phyloP scores from a whole-genome alignment of 371 early-diverging fungal genomes.

The Mycotypha africana region DNA sequence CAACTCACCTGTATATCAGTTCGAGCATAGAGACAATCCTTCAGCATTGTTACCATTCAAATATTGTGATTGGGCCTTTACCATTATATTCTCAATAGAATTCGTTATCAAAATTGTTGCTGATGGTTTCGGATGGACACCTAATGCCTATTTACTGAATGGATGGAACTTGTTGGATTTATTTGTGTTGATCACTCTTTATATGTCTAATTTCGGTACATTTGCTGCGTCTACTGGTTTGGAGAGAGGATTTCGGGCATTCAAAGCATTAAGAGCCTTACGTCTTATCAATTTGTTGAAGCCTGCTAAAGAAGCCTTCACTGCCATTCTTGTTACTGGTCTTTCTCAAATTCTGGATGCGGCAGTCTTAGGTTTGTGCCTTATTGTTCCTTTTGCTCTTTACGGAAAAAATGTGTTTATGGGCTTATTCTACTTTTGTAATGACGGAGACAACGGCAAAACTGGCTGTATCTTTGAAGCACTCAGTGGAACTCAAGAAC shows the following conservation, averaged over 20 bases:
- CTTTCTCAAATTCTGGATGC: constrained; percentile 61
- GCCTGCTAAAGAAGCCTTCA: constrained; percentile 55
- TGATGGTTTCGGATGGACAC: constrained; percentile 61
- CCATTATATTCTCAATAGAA: constrained; percentile 54
- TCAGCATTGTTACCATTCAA: constrained; percentile 8
- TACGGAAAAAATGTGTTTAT: constrained; percentile 62
- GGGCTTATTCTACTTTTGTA: constrained; percentile 55
- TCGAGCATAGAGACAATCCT: constrained; percentile 32
- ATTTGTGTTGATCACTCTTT: constrained; percentile 56
- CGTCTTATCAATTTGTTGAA: constrained; percentile 57
- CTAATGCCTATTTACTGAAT: constrained; percentile 59
- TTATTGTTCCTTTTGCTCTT: constrained; percentile 66
- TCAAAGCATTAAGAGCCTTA: constrained; percentile 60
- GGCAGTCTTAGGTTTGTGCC: constrained; percentile 40
- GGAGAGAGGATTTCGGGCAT: constrained; percentile 56
- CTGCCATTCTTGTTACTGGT: constrained; percentile 52
- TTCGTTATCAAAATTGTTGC: constrained; percentile 60
- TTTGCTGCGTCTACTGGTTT: constrained; percentile 43
- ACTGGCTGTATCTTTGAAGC: constrained; percentile 40
- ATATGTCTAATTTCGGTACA: constrained; percentile 47
- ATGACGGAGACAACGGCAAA: constrained; percentile 38
- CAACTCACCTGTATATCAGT: constrained; percentile 54
- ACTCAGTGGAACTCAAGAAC: constrained; percentile 23
- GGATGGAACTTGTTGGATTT: constrained; percentile 66
- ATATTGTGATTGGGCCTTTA: constrained; percentile 48